Evolutionary conservation across 805 yeast species (phyloP).

Genomic region (Cephaloascus fragrans): DNA sequence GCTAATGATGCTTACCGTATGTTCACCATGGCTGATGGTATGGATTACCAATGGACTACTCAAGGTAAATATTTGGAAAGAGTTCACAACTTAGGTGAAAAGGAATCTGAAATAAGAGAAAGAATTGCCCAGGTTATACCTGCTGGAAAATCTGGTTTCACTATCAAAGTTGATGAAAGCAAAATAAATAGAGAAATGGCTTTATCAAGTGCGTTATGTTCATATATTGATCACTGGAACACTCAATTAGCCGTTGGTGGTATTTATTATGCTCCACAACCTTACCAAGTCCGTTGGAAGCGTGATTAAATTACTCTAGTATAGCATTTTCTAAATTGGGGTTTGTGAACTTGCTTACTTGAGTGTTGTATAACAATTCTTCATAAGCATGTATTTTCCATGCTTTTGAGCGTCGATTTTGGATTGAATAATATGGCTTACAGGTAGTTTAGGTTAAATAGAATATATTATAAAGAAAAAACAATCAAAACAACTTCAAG

Average conservation of each 20-base stretch:
- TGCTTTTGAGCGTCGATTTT: no score
- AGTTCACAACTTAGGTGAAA: conserved; percentile 51
- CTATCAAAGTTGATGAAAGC: conserved; percentile 41
- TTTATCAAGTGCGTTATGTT: conserved; percentile 46
- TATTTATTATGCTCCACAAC: conserved; percentile 45
- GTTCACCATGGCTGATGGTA: conserved; percentile 52
- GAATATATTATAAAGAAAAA: no score
- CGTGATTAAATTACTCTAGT: conserved; percentile 40
- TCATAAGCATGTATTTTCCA: no score
- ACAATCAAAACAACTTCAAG: no score
- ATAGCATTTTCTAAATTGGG: no score
- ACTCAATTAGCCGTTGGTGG: conserved; percentile 56
- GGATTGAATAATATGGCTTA: no score
- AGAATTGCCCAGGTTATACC: conserved; percentile 50
- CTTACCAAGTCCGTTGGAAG: conserved; percentile 43
- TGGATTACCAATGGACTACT: conserved; percentile 56
- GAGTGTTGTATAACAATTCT: no score
- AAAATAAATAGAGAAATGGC: conserved; percentile 52
- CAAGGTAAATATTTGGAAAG: conserved; percentile 48
- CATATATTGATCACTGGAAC: conserved; percentile 61
- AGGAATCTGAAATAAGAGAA: conserved; percentile 54
- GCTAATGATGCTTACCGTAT: conserved; percentile 51
- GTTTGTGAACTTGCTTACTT: no score
- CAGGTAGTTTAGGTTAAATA: no score
- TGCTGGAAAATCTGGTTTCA: conserved; percentile 46